Evolutionary conservation across 2,329 filamentous ascomycete species (phyloP).

Genomic region (Aspergillus quadricinctus): DNA sequence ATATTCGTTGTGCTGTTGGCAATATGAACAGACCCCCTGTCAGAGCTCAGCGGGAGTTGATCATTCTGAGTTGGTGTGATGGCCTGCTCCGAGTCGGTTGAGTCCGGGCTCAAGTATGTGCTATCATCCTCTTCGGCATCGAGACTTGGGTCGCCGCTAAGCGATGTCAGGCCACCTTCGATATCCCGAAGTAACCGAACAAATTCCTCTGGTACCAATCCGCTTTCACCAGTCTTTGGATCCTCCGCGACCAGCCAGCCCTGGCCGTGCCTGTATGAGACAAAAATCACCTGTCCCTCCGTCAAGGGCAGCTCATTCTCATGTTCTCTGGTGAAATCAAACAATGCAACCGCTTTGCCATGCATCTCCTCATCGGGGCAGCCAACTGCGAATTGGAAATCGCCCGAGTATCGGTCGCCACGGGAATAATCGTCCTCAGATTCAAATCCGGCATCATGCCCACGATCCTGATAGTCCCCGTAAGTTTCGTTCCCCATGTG

Average conservation of each 20-base stretch:
- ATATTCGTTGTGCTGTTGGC: slow-evolving; percentile 17
- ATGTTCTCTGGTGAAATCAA: slow-evolving; percentile 92
- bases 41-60: slow-evolving; percentile 5
- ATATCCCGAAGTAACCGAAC: slow-evolving; percentile 89
- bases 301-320: slow-evolving; percentile 90
- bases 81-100: slow-evolving; percentile 36
- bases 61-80: slow-evolving; percentile 29
- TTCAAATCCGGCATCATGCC: slow-evolving; percentile 29
- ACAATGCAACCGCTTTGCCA: slow-evolving; percentile 90
- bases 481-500: slow-evolving; percentile 36
- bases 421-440: slow-evolving; percentile 53
- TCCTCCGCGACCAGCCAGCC: slow-evolving; percentile 98
- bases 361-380: slow-evolving; percentile 97
- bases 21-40: slow-evolving; percentile 7
- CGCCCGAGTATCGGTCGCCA: slow-evolving; percentile 71
- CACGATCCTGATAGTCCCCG: slow-evolving; percentile 36
- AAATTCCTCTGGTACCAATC: slow-evolving; percentile 93
- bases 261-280: slow-evolving; percentile 92
- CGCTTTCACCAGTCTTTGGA: slow-evolving; percentile 87
- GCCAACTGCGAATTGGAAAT: slow-evolving; percentile 92
- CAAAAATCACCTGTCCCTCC: slow-evolving; percentile 93
- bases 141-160: slow-evolving; percentile 52
- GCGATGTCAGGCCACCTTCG: slow-evolving; percentile 76
- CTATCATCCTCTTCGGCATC: slow-evolving; percentile 47
- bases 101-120: slow-evolving; percentile 52